Base-by-base conservation (phyloP, 371 early-diverging fungal species). In the Chytridiales sp. region DNA sequence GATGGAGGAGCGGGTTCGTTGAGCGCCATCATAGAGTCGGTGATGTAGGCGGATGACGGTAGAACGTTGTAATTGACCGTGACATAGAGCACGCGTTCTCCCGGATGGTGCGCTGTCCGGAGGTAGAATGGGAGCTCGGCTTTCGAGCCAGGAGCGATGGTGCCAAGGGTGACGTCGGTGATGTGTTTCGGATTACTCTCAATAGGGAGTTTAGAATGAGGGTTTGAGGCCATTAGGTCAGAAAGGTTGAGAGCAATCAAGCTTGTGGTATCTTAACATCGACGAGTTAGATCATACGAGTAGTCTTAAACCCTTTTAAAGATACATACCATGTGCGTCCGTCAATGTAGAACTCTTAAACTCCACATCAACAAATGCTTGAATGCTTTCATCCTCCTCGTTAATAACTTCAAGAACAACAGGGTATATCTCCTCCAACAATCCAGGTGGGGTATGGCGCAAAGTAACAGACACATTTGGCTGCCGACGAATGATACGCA, bases 391-490 rank as follows among this genome's bases (percentile, higher is more conserved):
- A 9, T 52, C 21, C 58, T 90, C 91, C 13, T 83, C 73, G 58
- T 86, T 91, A 13, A 70, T 67, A 3, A 90, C 60, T 3, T 72
- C 78, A 5, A 91, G 69, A 30, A 71, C 68, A 15, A 91, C 61
- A 13, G 80, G 77, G 61, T 84, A 86, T 26, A 78, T 62, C 50
- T 90, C 90, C 47, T 90, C 87, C 55, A 91, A 62, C 19, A 85
- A 66, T 0, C 85, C 88, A 6, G 88, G 89, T 4, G 86, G 70
- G 13, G 65, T 59, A 63, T 86, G 80, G 0, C 73, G 62, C 2
- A 81, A 66, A 21, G 66, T 61, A n/a, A 89, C 67, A 40, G 77
- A 72, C 1, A 91, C 64, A 24, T 83, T 85, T 19, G 90, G 87
- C 41, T 84, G 85, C 34, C 82, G 74, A 62, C 84, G 85, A 30